A percentile compares a stretch with the other conserved stretches of the same genome.
These are phyloP conservation scores for Pleurotus cornucopiae DNA, from an alignment of 768 basidiomycete species.

Conservation along the genomic window DNA sequence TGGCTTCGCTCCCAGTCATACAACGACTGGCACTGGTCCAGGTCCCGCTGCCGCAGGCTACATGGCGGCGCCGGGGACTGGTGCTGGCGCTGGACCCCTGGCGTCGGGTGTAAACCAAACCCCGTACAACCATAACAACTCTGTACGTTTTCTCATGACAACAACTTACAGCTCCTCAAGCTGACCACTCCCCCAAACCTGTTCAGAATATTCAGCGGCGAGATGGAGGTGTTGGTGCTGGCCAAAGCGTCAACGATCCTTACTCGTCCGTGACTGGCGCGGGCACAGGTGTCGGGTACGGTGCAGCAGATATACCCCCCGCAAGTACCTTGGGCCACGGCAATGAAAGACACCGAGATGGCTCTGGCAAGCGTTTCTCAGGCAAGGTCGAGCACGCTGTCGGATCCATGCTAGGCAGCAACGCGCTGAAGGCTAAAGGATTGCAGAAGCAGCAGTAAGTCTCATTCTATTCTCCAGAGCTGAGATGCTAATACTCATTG, in stretches of 20 bases:
- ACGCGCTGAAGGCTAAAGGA: slow-evolving; percentile 43
- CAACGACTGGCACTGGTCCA: neutral
- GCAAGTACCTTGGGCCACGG: neutral
- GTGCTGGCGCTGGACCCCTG: neutral
- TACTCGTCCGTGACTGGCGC: neutral
- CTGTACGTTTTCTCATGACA: too few relatives aligned
- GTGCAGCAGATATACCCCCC: neutral
- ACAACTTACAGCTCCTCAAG: too few relatives aligned
- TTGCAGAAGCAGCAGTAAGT: slow-evolving; percentile 44
- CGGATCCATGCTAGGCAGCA: slow-evolving; percentile 41
- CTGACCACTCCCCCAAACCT: too few relatives aligned
- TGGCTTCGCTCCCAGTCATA: neutral
- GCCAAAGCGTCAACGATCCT: neutral
- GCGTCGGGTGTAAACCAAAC: neutral
- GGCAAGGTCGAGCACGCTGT: slow-evolving; percentile 47
- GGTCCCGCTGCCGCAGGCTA: neutral
- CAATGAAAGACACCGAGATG: neutral
- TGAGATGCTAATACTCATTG: neutral
- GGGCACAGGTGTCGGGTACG: neutral
- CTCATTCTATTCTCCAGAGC: neutral
- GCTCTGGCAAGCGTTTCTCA: neutral
- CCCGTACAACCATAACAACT: neutral
- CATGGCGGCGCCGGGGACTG: neutral
- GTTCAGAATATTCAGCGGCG: neutral
- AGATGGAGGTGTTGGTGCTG: neutral